These are phyloP conservation scores for Suillus decipiens DNA, from an alignment of 768 basidiomycete genomes.

Conservation along the genomic window DNA sequence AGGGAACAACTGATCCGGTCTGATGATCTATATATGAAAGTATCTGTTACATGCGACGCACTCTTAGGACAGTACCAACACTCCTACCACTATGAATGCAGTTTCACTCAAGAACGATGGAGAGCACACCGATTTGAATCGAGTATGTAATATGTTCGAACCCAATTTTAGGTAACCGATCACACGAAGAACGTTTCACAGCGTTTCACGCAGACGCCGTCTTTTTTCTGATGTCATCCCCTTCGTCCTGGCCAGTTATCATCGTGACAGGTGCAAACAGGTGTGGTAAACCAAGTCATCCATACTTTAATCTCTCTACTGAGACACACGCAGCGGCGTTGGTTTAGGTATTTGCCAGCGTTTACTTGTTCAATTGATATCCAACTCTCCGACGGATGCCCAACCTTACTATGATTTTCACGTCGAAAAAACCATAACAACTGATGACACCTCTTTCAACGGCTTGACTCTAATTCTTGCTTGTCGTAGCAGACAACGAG, in stretches of 20 bases:
- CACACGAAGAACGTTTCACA: neutral
- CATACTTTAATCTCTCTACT: neutral
- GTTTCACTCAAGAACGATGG: too few species aligned
- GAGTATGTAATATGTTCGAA: neutral
- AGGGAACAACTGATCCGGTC: too few species aligned
- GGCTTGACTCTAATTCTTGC: slow-evolving; percentile 80
- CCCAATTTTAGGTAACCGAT: neutral
- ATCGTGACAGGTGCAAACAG: slow-evolving; percentile 74
- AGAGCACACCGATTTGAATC: too few species aligned
- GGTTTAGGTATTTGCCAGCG: slow-evolving; percentile 85
- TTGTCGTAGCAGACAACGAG: slow-evolving; percentile 67
- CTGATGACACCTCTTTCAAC: slow-evolving; percentile 37
- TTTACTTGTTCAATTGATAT: slow-evolving; percentile 68
- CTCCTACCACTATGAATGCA: too few species aligned
- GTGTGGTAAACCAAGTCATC: slow-evolving; percentile 37
- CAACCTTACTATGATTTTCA: slow-evolving; percentile 38
- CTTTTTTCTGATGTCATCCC: slow-evolving; percentile 29
- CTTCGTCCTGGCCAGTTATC: slow-evolving; percentile 44
- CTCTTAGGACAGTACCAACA: too few species aligned
- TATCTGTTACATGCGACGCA: too few species aligned
- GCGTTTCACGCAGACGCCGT: neutral
- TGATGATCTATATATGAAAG: too few species aligned
- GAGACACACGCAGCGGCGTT: slow-evolving; percentile 57
- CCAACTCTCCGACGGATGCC: slow-evolving; percentile 50
- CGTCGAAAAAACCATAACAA: slow-evolving; percentile 17